Evolutionary conservation across 257 asterid genomes (phyloP), one percentile per base, ranked within the genome.

Genomic region (Nicotiana knightiana): DNA sequence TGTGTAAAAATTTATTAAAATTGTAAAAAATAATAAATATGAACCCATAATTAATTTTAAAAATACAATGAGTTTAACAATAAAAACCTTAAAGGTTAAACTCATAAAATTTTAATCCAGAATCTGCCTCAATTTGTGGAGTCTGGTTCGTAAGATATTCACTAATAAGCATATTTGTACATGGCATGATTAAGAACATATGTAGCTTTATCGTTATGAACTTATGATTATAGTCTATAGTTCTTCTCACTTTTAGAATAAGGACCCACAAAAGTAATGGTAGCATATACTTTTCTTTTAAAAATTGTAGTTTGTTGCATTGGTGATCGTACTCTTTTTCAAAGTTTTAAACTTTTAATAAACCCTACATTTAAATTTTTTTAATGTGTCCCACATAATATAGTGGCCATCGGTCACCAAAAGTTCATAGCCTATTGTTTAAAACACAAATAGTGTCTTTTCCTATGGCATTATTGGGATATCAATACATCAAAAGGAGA

Each of bases 401-500:
- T 43, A 68, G 71, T 30, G 77, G 76, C 32, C 73, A 77, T 48
- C 18, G 77, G 76, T 21, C 73, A 77, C 57, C 83, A 86, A 86
- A 53, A 73, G 80, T 67, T 76, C 85, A 81, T 81, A 82, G 76
- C 59, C 67, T 65, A 76, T 77, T 84, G 84, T 80, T 85, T 88
- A 62, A 7, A 39, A 53, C 33, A 77, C 63, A 48, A 48, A 62
- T 53, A 48, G 71, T 83, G 87, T 86, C 85, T 82, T 85, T 76
- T 78, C 81, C 83, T 48, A 55, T 85, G 84, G 67, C 87, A 84
- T 92, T 85, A 89, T 88, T 89, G 87, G 85, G 71, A 75, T 71
- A 87, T 87, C 48, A 81, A 83, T 78, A 80, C 76, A 54, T 43
- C 28, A 24, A 33, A 55, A 48, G 39, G 76, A 65, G 64, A 48